A percentile compares a stretch with the other conserved stretches of the same genome.
phyloP scores from a whole-genome alignment of 306 rosid genomes.

The Citrullus amarus region DNA sequence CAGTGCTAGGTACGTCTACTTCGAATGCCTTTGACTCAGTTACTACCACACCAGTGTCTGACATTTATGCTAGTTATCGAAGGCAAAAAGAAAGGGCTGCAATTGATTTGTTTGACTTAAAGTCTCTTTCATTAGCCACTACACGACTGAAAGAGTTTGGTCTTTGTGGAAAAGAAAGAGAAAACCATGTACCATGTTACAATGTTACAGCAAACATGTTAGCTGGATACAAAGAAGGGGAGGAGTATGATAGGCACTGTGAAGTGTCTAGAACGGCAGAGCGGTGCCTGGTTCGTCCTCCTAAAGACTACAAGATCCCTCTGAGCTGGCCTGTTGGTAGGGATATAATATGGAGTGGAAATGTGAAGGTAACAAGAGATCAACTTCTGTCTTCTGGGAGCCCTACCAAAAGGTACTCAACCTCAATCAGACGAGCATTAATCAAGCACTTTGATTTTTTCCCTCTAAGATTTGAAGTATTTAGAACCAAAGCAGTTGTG shows the following conservation, averaged over 20 bases:
- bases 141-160: slow-evolving; percentile 51
- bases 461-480: neutral
- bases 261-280: slow-evolving; percentile 31
- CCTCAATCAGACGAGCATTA: neutral
- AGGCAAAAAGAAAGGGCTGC: slow-evolving; percentile 89
- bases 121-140: slow-evolving; percentile 45
- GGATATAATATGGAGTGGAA: slow-evolving; percentile 94
- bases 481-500: neutral
- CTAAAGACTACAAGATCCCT: slow-evolving; percentile 94
- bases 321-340: slow-evolving; percentile 85
- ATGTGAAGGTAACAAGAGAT: slow-evolving; percentile 90
- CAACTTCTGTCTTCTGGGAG: slow-evolving; percentile 98
- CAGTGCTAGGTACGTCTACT: slow-evolving; percentile 63
- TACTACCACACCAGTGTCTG: slow-evolving; percentile 28
- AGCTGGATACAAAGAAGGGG: slow-evolving; percentile 65
- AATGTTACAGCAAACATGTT: slow-evolving; percentile 63
- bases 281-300: slow-evolving; percentile 83
- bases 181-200: slow-evolving; percentile 80
- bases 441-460: slow-evolving; percentile 6
- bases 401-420: slow-evolving; percentile 86
- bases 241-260: slow-evolving; percentile 92
- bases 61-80: slow-evolving; percentile 59
- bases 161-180: slow-evolving; percentile 82
- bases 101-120: slow-evolving; percentile 68
- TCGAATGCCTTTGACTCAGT: slow-evolving; percentile 40